Evolutionary conservation across 345 rosid species (phyloP), one percentile per base, ranked within the genome.

Genomic region (Syzygium jambos): DNA sequence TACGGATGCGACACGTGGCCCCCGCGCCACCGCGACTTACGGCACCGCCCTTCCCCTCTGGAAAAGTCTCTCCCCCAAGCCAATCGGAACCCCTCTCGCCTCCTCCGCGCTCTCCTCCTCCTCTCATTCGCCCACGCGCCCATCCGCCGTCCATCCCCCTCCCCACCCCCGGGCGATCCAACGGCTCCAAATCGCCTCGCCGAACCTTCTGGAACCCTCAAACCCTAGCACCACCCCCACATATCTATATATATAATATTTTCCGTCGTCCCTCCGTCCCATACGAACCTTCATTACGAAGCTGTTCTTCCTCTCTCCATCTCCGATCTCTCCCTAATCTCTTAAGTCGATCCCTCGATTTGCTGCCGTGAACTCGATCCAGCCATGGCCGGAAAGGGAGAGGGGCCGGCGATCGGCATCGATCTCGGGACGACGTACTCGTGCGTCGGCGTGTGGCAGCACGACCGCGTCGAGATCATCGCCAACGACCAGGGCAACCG

Each of bases 361-460:
- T 49, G n/a, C n/a, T 38, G 25, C 82, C 49, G 49, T 5, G 51
- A 27, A 5, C 29, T 29, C 1, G 49, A 57, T 22, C 8, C 85
- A 19, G n/a, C 19, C 22, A 84, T 93, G 95, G 93, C 94, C 49
- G 92, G 92, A 51, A 93, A 92, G 65, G 95, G 95, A 90, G 95
- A 93, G 84, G 95, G 95, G 41, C 95, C 93, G 19, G 95, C 95
- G 27, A 93, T 93, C 54, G 95, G 94, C 9, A 93, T 93, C 83
- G 95, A 93, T 77, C 91, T 93, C n/a, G 95, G 95, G 3, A 93
- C 94, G 21, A 93, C 95, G 16, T 92, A 93, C 89, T 92, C 94
- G 7, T 93, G 95, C 89, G 94, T 93, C 84, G 94, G 95, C 30
- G 94, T 93, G 57, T 93, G 95, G 95, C 95, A 93, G 46, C 93